Evolutionary conservation across 352 stramenopile species (phyloP).

Genomic region (Globisporangium cylindrosporum): DNA sequence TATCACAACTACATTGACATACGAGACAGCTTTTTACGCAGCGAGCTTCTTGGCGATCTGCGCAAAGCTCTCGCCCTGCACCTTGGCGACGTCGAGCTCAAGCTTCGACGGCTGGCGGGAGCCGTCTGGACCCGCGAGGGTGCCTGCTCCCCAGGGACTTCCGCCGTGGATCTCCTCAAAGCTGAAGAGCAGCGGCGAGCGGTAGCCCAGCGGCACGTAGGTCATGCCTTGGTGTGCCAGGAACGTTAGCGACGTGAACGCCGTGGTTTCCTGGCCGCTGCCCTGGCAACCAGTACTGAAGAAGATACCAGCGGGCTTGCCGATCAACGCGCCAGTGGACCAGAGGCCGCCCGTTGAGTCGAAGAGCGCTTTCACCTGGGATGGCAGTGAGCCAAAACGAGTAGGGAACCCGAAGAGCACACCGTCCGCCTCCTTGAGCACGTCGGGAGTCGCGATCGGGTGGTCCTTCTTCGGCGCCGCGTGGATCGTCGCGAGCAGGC

Average conservation of each 20-base stretch:
- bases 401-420: slow-evolving; percentile 86
- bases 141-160: slow-evolving; percentile 61
- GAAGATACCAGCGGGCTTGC: slow-evolving; percentile 76
- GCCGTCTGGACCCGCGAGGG: slow-evolving; percentile 55
- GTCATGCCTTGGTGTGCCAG: slow-evolving; percentile 80
- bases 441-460: slow-evolving; percentile 49
- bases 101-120: slow-evolving; percentile 56
- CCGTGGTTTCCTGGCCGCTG: slow-evolving; percentile 78
- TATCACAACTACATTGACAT: no score
- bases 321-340: slow-evolving; percentile 54
- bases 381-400: slow-evolving; percentile 67
- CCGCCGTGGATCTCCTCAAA: slow-evolving; percentile 48
- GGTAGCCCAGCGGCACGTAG: slow-evolving; percentile 67
- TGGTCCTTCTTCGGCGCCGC: slow-evolving; percentile 60
- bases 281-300: slow-evolving; percentile 55
- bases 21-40: slow-evolving; percentile 16
- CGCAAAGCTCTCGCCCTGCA: slow-evolving; percentile 80
- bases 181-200: slow-evolving; percentile 34
- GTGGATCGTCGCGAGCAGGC: slow-evolving; percentile 66
- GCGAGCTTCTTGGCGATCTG: slow-evolving; percentile 71
- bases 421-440: slow-evolving; percentile 63
- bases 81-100: slow-evolving; percentile 54
- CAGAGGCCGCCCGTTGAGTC: slow-evolving; percentile 67
- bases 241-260: slow-evolving; percentile 62
- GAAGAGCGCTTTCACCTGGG: slow-evolving; percentile 81